phyloP scores from a whole-genome alignment of 1,284 basidiomycete species.

The Coniferiporia weirii region DNA sequence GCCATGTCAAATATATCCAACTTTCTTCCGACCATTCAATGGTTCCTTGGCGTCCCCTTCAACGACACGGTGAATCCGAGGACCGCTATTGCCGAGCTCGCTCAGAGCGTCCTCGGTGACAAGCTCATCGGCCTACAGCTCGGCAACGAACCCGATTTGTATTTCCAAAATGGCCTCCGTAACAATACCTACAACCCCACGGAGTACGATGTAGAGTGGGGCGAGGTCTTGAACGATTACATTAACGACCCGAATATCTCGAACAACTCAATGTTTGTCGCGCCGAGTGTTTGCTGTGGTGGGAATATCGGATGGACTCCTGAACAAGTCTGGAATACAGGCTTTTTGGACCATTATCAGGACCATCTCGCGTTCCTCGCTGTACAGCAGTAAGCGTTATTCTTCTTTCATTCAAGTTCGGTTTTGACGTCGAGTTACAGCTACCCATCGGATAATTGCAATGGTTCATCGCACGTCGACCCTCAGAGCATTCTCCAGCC shows the following conservation, averaged over 20 bases:
- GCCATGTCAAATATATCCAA: slow-evolving; percentile 37
- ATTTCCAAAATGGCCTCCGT: slow-evolving; percentile 34
- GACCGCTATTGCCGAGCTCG: slow-evolving; percentile 45
- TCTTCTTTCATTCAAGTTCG: neutral
- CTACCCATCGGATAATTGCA: slow-evolving; percentile 19
- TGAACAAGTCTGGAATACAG: slow-evolving; percentile 41
- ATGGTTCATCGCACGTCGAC: slow-evolving; percentile 11
- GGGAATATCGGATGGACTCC: slow-evolving; percentile 34
- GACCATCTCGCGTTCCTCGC: slow-evolving; percentile 25
- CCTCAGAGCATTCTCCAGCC: slow-evolving; percentile 7
- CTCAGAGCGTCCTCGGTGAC: slow-evolving; percentile 49
- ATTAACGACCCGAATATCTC: slow-evolving; percentile 32
- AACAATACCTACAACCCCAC: slow-evolving; percentile 34
- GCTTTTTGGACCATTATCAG: slow-evolving; percentile 37
- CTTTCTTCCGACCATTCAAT: slow-evolving; percentile 33
- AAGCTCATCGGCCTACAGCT: slow-evolving; percentile 54
- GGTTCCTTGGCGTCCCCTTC: slow-evolving; percentile 49
- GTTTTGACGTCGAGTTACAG: neutral
- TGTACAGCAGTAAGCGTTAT: slow-evolving; percentile 21
- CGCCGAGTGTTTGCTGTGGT: slow-evolving; percentile 44
- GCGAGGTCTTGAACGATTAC: slow-evolving; percentile 36
- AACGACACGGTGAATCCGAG: slow-evolving; percentile 48
- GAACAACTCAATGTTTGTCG: slow-evolving; percentile 36
- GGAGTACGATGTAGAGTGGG: slow-evolving; percentile 50
- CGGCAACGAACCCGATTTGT: slow-evolving; percentile 73